phyloP scores from a whole-genome alignment of 2,329 filamentous ascomycete species.

The Cladophialophora psammophila region DNA sequence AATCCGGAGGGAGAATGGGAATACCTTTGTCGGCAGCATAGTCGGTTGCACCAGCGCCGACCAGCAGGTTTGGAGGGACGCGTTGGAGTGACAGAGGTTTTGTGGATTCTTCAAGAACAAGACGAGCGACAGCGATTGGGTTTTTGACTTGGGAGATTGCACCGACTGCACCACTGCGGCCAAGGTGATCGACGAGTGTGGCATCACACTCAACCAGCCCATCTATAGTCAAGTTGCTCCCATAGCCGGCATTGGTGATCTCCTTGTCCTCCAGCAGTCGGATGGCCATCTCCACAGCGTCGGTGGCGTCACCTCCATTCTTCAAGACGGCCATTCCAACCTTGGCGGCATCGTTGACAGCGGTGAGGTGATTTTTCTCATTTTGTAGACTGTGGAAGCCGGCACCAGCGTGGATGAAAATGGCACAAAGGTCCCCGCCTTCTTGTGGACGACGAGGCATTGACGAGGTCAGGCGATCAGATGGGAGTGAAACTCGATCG shows the following conservation, averaged over 20 bases:
- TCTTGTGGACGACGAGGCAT: constrained; percentile 48
- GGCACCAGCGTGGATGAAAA: constrained; percentile 95
- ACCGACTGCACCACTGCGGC: constrained; percentile 90
- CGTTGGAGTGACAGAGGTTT: constrained; percentile 81
- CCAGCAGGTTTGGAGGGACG: constrained; percentile 90
- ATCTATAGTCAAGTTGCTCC: constrained; percentile 91
- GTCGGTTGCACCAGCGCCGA: constrained; percentile 82
- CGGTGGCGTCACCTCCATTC: constrained; percentile 78
- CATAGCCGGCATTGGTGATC: constrained; percentile 95
- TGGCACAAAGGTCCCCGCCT: constrained; percentile 67
- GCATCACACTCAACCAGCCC: constrained; percentile 95
- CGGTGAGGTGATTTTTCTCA: constrained; percentile 81
- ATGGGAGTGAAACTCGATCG: not conserved
- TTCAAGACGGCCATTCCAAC: constrained; percentile 82
- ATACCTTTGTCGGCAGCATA: constrained; percentile 85
- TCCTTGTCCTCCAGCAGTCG: constrained; percentile 89
- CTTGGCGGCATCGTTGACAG: constrained; percentile 85
- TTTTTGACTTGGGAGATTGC: constrained; percentile 91
- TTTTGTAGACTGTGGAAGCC: constrained; percentile 91
- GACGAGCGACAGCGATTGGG: constrained; percentile 83
- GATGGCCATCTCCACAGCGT: constrained; percentile 89
- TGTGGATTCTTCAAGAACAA: constrained; percentile 79
- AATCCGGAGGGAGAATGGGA: constrained; percentile 73
- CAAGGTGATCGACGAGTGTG: constrained; percentile 87
- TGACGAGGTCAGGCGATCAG: constrained; percentile 16